phyloP scores from a whole-genome alignment of 2,329 filamentous ascomycete genomes.

The Graphiopsis chlorocephala region DNA sequence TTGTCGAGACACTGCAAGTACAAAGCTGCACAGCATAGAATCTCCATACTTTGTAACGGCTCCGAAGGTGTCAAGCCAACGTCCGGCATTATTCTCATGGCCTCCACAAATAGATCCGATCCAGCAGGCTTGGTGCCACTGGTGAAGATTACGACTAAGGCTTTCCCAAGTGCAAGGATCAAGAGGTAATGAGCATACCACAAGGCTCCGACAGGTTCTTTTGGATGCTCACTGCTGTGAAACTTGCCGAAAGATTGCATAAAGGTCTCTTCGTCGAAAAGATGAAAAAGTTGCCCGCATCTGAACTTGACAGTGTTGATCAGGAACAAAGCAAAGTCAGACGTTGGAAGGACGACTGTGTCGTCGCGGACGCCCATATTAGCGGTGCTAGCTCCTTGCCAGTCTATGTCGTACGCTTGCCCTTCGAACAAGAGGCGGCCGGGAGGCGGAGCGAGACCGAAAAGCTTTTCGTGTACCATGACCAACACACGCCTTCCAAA shows the following conservation, averaged over 20 bases:
- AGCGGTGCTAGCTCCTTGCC: conserved; percentile 43
- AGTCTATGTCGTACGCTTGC: conserved; percentile 51
- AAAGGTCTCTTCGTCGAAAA: conserved; percentile 55
- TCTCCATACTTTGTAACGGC: conserved; percentile 48
- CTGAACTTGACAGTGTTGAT: conserved; percentile 59
- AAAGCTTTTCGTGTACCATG: conserved; percentile 48
- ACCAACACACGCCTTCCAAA: conserved; percentile 52
- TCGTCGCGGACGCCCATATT: conserved; percentile 25
- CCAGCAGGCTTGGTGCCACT: conserved; percentile 43
- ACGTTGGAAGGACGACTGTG: conserved; percentile 46
- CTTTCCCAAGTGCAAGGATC: conserved; percentile 56
- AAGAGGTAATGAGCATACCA: conserved; percentile 56
- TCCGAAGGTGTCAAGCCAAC: conserved; percentile 41
- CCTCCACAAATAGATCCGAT: conserved; percentile 47
- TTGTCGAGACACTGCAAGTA: conserved; percentile 54
- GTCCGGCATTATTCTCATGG: conserved; percentile 45
- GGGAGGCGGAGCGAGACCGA: conserved; percentile 43
- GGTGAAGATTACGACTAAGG: conserved; percentile 44
- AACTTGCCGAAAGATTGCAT: conserved; percentile 45
- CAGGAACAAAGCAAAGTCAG: conserved; percentile 52
- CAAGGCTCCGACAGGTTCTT: conserved; percentile 28
- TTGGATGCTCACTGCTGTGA: conserved; percentile 36
- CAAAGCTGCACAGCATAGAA: conserved; percentile 52
- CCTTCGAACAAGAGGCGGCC: conserved; percentile 51
- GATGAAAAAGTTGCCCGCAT: conserved; percentile 53